Conservation (phyloP, 1,284 basidiomycete genomes). For the Trichosporon sp. region DNA sequence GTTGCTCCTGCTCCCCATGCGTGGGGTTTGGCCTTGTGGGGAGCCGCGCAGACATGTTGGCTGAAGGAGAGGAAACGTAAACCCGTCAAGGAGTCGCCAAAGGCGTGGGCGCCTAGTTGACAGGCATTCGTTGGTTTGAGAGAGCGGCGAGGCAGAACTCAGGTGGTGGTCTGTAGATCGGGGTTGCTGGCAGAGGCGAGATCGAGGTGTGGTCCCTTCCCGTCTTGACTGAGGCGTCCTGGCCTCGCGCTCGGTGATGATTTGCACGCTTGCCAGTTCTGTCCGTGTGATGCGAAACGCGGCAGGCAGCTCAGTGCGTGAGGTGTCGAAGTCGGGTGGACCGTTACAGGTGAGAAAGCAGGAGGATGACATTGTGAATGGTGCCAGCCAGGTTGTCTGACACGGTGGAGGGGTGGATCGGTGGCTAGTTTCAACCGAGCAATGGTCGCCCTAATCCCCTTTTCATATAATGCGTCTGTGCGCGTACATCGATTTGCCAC, state of each 20-base stretch:
- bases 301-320: background rate
- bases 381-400: background rate
- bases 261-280: background rate
- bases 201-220: too few species aligned
- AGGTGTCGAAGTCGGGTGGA: background rate
- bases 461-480: background rate
- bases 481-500: too few species aligned
- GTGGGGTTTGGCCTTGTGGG: background rate
- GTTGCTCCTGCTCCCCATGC: background rate
- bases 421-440: background rate
- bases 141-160: too few species aligned
- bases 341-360: background rate
- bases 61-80: background rate
- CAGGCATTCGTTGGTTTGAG: background rate
- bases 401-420: background rate
- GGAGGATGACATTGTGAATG: background rate
- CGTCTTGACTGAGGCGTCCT: too few species aligned
- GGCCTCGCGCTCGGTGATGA: too few species aligned
- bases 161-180: too few species aligned
- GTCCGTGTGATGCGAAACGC: background rate
- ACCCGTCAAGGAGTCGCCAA: background rate
- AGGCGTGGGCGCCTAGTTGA: background rate
- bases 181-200: too few species aligned
- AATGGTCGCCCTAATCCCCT: background rate
- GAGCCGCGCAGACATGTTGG: background rate